Percentiles rank a stretch among this genome's conserved stretches.
Evolutionary conservation across 768 basidiomycete species (phyloP).

Genomic region (Suillus paluster): DNA sequence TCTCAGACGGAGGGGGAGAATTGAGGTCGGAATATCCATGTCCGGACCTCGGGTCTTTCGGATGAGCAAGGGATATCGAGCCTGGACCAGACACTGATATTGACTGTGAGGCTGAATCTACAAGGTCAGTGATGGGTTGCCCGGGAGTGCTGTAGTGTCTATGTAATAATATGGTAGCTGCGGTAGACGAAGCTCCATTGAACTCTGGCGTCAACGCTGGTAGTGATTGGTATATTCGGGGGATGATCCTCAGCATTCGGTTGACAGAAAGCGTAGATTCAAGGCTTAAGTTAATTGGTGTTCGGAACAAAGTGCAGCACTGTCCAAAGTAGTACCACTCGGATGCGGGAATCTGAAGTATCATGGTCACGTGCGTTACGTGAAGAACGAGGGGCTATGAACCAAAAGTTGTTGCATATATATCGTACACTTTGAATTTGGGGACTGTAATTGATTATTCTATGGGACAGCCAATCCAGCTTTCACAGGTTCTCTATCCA

Average conservation of each 20-base stretch:
- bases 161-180: conserved; percentile 5
- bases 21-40: conserved; percentile 12
- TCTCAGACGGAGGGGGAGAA: background rate
- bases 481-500: conserved; percentile 24
- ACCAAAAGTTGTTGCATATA: no score
- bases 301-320: background rate
- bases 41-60: conserved; percentile 20
- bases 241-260: background rate
- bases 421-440: no score
- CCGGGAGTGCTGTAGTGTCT: background rate
- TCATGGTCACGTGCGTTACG: background rate
- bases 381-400: no score
- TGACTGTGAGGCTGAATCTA: conserved; percentile 1
- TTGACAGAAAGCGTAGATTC: background rate
- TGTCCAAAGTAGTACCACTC: background rate
- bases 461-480: conserved; percentile 26
- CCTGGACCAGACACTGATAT: conserved; percentile 9
- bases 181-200: background rate
- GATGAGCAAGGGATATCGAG: conserved; percentile 18
- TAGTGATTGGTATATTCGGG: background rate
- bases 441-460: background rate
- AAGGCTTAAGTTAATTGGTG: background rate
- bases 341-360: background rate
- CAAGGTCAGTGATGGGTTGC: conserved; percentile 11
- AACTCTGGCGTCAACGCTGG: background rate